These are phyloP conservation scores for Neofusicoccum kwambonambiense DNA, from an alignment of 2,329 filamentous ascomycete genomes.

Conservation along the genomic window DNA sequence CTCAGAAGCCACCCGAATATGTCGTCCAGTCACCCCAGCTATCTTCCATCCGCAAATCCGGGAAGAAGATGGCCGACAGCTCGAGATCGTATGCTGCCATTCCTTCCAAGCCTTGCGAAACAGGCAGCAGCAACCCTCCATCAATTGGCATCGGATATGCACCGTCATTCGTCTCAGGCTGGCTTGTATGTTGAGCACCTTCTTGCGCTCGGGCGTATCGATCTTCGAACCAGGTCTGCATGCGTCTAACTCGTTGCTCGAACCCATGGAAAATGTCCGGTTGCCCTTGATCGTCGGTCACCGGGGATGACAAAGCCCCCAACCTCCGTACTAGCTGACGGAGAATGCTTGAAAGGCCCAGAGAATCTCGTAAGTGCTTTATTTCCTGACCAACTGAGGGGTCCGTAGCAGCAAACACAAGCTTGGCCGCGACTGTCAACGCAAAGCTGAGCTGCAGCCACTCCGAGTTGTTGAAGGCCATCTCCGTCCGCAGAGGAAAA, in stretches of 20 bases:
- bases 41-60: not conserved
- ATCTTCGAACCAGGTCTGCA: constrained; percentile 30
- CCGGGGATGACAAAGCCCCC: constrained; percentile 28
- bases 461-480: constrained; percentile 38
- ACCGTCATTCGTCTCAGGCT: too few species aligned
- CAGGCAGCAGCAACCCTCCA: not conserved
- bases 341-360: constrained; percentile 29
- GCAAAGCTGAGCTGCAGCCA: constrained; percentile 39
- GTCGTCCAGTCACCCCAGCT: not conserved
- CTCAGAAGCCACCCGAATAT: not conserved
- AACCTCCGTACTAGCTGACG: constrained; percentile 22
- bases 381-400: constrained; percentile 27
- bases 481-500: constrained; percentile 36
- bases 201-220: not conserved
- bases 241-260: constrained; percentile 28
- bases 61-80: not conserved
- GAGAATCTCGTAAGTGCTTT: constrained; percentile 26
- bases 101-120: not conserved
- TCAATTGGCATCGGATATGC: not conserved
- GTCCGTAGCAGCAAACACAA: constrained; percentile 29
- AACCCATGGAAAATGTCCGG: constrained; percentile 31
- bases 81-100: not conserved
- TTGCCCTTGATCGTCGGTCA: constrained; percentile 25
- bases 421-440: constrained; percentile 31
- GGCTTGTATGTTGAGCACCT: too few species aligned